phyloP scores from a whole-genome alignment of 371 early-diverging fungal genomes.

The Parasitella parasitica region DNA sequence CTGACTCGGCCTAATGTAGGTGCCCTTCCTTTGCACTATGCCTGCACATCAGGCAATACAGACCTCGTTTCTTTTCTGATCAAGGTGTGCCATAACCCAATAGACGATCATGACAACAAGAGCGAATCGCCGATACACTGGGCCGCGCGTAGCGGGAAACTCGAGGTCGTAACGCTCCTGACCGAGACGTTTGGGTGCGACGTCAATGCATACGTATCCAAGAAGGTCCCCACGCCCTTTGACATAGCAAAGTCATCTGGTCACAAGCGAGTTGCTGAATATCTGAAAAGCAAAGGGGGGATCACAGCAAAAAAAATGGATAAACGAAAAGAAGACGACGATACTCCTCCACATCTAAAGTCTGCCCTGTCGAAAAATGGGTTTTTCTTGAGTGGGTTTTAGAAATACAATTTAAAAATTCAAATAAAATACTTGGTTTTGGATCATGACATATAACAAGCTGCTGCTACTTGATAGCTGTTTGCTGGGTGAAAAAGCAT shows the following conservation, averaged over 20 bases:
- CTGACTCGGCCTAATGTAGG: constrained; percentile 24
- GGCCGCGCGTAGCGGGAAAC: constrained; percentile 34
- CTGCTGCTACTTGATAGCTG: too few species aligned
- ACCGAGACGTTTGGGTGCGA: constrained; percentile 35
- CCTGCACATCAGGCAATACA: constrained; percentile 39
- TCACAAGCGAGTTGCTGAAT: constrained; percentile 40
- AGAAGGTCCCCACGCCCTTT: constrained; percentile 34
- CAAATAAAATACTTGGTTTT: too few species aligned
- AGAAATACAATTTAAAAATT: too few species aligned
- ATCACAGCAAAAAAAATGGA: constrained; percentile 44
- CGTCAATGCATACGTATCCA: constrained; percentile 34
- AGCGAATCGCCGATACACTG: constrained; percentile 44
- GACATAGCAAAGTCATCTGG: constrained; percentile 43
- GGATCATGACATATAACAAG: too few species aligned
- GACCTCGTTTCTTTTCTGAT: constrained; percentile 35
- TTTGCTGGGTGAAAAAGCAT: constrained; percentile 8
- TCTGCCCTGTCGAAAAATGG: constrained; percentile 35
- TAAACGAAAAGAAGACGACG: constrained; percentile 34
- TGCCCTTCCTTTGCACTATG: constrained; percentile 46
- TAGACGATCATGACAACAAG: constrained; percentile 17
- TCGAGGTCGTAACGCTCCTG: constrained; percentile 35
- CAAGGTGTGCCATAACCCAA: constrained; percentile 30
- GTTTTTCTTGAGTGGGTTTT: constrained; percentile 25
- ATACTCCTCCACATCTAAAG: constrained; percentile 32
- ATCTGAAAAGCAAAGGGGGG: constrained; percentile 38